Evolutionary conservation across 192 early-diverging fungal genomes (phyloP), one percentile per base, ranked within the genome.

Genomic region (Pilaira anomala): DNA sequence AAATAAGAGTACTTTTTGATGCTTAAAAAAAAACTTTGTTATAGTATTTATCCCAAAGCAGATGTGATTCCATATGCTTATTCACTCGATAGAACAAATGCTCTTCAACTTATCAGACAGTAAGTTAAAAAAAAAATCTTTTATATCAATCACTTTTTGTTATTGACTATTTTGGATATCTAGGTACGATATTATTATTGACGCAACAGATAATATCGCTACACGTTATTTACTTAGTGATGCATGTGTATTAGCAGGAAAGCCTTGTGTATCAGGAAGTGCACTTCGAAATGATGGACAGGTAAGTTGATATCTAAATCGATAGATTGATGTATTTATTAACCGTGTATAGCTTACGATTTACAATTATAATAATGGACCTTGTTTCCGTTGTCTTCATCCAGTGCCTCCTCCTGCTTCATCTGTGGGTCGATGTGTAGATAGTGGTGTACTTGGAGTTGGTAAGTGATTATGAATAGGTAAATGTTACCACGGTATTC

Each of bases 321-420:
- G 9, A 18, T 4, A 3, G 44, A n/a, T 18, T 46, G 44, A 30
- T 21, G n/a, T 48, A 50, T 19, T 0, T 19, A 4, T n/a, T n/a
- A 16, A 39, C 2, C 39, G 2, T 24, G 22, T 29, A 36, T 42
- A 73, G 84, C 80, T 98, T 49, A 94, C 95, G 0, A 82, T 95
- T n/a, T 97, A 96, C 73, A 92, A 98, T 71, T 82, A 96, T 70
- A 72, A 85, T 26, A 84, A 83, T 29, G 92, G 95, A 14, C 97
- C 97, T 13, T 98, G 97, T 76, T 98, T 96, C 72, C 87, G 97
- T 39, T 98, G 97, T 71, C 74, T 98, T 62, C 95, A 94, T 69
- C 95, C 97, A 0, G 85, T 69, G 30, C 97, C 97, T 18, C 97
- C 97, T 16, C 94, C 95, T 19, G 74, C 90, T 3, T 92, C 91